Conservation (phyloP, 2,329 filamentous ascomycete species). For the Fusarium camptoceras region DNA sequence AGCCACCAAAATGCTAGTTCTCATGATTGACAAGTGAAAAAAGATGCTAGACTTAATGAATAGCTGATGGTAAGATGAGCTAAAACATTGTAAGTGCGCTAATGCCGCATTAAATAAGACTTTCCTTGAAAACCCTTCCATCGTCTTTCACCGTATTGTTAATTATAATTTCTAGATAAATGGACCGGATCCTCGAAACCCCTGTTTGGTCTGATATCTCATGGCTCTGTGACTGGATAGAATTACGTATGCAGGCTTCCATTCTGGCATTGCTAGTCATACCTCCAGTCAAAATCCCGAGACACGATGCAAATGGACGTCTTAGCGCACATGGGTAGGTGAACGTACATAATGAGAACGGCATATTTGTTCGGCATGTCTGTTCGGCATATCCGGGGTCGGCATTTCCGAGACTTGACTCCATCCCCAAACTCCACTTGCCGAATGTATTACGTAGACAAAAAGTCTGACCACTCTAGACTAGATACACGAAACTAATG, state of each 20-base stretch:
- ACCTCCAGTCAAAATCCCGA: not conserved
- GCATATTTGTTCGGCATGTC: not conserved
- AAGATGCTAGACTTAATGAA: not conserved
- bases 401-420: not conserved
- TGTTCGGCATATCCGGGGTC: not conserved
- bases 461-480: not conserved
- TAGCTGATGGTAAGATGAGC: not conserved
- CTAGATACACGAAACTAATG: not conserved
- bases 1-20: not conserved
- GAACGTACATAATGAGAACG: not conserved
- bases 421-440: not conserved
- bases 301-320: not conserved
- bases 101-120: not conserved
- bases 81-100: not conserved
- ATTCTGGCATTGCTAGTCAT: not conserved
- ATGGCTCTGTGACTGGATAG: not conserved
- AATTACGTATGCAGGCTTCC: not conserved
- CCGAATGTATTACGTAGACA: not conserved
- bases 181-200: not conserved
- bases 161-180: not conserved
- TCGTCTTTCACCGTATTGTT: not conserved
- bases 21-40: not conserved
- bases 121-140: not conserved
- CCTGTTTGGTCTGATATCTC: not conserved
- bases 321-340: not conserved